Base-by-base conservation (phyloP, 352 stramenopile genomes). In the Pythium apleroticum region DNA sequence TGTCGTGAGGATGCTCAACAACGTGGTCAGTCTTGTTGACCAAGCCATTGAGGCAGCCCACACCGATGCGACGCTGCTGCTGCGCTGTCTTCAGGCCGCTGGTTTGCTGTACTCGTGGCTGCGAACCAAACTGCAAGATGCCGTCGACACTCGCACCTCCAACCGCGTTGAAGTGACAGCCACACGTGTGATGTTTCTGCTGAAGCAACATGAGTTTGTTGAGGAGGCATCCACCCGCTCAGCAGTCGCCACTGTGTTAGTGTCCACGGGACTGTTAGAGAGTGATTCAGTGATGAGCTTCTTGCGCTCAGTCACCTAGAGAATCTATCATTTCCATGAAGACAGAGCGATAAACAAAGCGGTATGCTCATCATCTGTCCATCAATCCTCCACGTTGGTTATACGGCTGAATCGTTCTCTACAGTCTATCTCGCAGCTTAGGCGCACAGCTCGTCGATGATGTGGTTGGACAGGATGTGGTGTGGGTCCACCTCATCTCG, bases 401-500 rank as follows among this genome's bases (percentile, higher is more conserved):
- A n/a, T n/a, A n/a, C n/a, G n/a, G n/a, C n/a, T n/a, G 10, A 22
- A 43, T 52, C 25, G 11, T 6, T 30, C 46, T 39, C 22, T 41
- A n/a, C 2, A 25, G 39, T 24, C 7, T 48, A 25, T n/a, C 39
- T 48, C 14, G 4, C 39, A n/a, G 17, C 17, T 28, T 50, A 80
- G 24, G 71, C 74, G 41, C 80, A 90, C 52, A 91, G 52, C 45
- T 89, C 77, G 64, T 98, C 88, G 19, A 98, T 63, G 39, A 98
- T 86, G 50, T 81, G 58, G 78, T 98, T 98, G 1, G 88, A 94
- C 2, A 98, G 74, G 33, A 98, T 95, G 57, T 95, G 86, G 63
- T 98, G 89, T 17, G 96, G 96, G 73, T 99, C 97, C 57, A 97
- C 86, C 56, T 89, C 74, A 55, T 92, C 78, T 39, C 97, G 81